Base-by-base conservation (phyloP, 305 asterid species). In the Caryopteris hybrid region DNA sequence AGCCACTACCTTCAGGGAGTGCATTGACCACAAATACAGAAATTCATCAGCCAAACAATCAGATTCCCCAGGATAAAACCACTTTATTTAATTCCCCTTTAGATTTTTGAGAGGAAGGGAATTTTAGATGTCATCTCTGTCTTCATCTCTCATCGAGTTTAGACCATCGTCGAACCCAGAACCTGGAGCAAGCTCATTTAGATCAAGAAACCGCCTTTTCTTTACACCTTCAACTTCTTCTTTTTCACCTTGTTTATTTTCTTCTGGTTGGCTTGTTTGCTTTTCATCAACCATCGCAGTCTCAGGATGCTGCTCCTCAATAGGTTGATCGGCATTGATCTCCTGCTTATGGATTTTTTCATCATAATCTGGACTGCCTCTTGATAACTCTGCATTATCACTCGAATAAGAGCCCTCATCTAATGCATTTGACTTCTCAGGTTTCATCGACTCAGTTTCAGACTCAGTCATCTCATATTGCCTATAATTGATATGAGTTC, bases 181-280 rank as follows among this genome's bases (percentile, higher is more conserved):
- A 61, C 92, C 95, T 0, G 98, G 99, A 47, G 98, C 99, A 8
- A 95, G 97, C 83, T 95, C 91, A 13, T 95, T 95, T 33, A 95
- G 76, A 83, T 95, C 99, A 78, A 95, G 97, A 79, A 89, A 91
- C 20, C 79, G 96, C 70, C 90, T 76, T 70, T 85, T 82, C 60
- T 69, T 69, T 47, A 39, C 71, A 46, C 67, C 79, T 60, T 65
- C 76, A 10, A 66, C 71, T 66, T 70, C 74, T 36, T 69, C 66
- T 42, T 57, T 57, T 25, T 41, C 73, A 45, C 41, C 47, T 27
- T 18, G 50, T 23, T 61, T 63, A 38, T 51, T 59, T 51, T 61
- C 38, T 17, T 70, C 56, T 25, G 68, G 38, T 50, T 63, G 63
- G 14, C 48, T 52, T 0, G 31, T 16, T 70, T 58, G 64, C 56